phyloP scores from a whole-genome alignment of 257 asterid genomes.

The Forsythia suspensa region DNA sequence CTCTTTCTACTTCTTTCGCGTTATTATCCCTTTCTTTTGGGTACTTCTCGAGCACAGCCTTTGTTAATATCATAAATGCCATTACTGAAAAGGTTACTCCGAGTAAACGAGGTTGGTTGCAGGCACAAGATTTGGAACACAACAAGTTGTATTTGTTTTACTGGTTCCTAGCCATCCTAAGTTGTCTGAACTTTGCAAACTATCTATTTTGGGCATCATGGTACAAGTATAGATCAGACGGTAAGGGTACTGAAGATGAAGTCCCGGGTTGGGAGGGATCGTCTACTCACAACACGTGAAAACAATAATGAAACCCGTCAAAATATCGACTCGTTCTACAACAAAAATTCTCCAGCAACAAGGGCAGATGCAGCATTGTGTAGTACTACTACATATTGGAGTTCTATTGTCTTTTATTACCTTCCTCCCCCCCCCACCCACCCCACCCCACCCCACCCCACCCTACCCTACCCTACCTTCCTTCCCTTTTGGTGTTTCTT shows the following conservation, averaged over 20 bases:
- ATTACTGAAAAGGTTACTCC: conserved; percentile 32
- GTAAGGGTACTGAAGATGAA: conserved; percentile 12
- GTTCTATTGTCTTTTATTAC: neutral
- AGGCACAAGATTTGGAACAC: conserved; percentile 44
- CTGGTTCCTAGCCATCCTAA: conserved; percentile 51
- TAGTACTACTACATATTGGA: neutral
- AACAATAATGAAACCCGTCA: neutral
- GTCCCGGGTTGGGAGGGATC: neutral
- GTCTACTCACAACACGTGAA: neutral
- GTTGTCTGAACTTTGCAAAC: conserved; percentile 45
- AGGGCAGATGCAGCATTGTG: neutral
- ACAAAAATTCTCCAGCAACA: neutral
- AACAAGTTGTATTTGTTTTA: conserved; percentile 45
- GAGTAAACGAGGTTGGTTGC: conserved; percentile 47
- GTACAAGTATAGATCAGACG: conserved; percentile 49
- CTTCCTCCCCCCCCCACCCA: neutral
- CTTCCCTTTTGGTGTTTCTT: neutral
- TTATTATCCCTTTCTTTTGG: conserved; percentile 46
- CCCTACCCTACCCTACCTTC: too few relatives aligned
- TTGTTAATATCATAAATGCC: conserved; percentile 44
- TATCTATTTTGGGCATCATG: conserved; percentile 53
- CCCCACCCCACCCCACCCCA: neutral
- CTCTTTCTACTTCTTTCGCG: conserved; percentile 53
- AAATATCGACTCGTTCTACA: neutral
- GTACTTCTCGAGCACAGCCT: conserved; percentile 45